phyloP scores from a whole-genome alignment of 331 rosid genomes.

The Erythrophleum ivorense region DNA sequence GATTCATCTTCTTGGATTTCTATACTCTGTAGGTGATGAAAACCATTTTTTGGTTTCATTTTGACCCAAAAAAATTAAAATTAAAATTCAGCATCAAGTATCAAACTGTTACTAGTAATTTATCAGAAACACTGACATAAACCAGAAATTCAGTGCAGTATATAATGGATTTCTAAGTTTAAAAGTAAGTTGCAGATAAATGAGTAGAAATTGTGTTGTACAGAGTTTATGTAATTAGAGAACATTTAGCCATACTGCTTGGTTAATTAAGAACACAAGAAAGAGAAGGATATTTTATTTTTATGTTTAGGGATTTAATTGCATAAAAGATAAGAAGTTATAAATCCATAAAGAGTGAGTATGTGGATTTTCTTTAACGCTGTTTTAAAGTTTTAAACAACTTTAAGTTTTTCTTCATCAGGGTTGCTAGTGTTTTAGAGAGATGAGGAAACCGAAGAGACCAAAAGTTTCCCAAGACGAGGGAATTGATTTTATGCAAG shows the following conservation, averaged over 20 bases:
- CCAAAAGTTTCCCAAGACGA: background rate
- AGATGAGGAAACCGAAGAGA: background rate
- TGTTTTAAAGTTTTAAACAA: background rate
- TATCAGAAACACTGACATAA: background rate
- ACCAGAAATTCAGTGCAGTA: background rate
- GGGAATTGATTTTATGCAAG: background rate
- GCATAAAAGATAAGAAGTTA: background rate
- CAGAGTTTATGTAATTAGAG: background rate
- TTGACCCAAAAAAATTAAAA: background rate
- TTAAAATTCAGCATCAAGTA: background rate
- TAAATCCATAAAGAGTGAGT: background rate
- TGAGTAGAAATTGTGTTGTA: background rate
- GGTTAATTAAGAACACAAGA: background rate
- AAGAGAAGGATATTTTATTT: background rate
- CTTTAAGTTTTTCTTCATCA: background rate
- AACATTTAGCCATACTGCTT: background rate
- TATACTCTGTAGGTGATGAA: background rate
- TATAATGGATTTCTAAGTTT: background rate
- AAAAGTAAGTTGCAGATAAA: slow-evolving; percentile 1
- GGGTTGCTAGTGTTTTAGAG: background rate
- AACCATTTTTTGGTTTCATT: slow-evolving; percentile 3
- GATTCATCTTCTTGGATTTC: slow-evolving; percentile 2
- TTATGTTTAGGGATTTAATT: background rate
- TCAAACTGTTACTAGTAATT: background rate
- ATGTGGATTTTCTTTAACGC: background rate